Evolutionary conservation across 805 yeast genomes (phyloP), one percentile per base, ranked within the genome.

Genomic region (Starmerella floricola): DNA sequence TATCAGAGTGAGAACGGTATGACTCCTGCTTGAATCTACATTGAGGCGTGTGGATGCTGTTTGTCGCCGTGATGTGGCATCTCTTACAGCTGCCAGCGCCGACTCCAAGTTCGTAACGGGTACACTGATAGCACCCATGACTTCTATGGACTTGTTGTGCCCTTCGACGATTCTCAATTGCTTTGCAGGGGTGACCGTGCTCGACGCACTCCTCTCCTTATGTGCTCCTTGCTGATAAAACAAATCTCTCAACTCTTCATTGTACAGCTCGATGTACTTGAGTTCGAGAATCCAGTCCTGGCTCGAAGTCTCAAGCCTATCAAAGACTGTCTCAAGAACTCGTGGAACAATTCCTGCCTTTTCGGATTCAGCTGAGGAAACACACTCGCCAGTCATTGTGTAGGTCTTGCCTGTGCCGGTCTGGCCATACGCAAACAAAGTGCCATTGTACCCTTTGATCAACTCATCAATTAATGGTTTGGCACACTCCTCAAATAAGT

Each of bases 351-450:
- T 70, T 16, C 84, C 86, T 0, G 84, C 80, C 3, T 36, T 15
- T 2, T 35, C 18, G 24, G 37, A 16, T 13, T 13, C 20, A 12
- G 40, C 42, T 50, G 60, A 35, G 56, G 73, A 50, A 13, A 12
- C 20, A 26, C 77, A 70, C 38, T 79, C 79, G 6, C 93, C 91
- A 6, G 79, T 74, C 91, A 76, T 76, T 11, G 82, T 64, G 40
- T 52, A 55, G 0, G 95, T 84, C 54, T 84, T 85, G 20, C 94
- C 94, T 0, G 94, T 81, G 1, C 94, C 91, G 0, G 94, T 85
- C 69, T 84, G 93, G 4, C 95, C 95, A 61, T 86, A 86, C 0
- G 91, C 94, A 50, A 85, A 67, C 23, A 84, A 70, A 0, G 94
- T 80, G 50, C 86, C 84, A 56, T 83, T 84, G 15, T 30, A 24